A percentile compares a stretch with the other conserved stretches of the same genome.
These are phyloP conservation scores for Daldinia caldariorum DNA, from an alignment of 495 filamentous ascomycete genomes.

Conservation along the genomic window DNA sequence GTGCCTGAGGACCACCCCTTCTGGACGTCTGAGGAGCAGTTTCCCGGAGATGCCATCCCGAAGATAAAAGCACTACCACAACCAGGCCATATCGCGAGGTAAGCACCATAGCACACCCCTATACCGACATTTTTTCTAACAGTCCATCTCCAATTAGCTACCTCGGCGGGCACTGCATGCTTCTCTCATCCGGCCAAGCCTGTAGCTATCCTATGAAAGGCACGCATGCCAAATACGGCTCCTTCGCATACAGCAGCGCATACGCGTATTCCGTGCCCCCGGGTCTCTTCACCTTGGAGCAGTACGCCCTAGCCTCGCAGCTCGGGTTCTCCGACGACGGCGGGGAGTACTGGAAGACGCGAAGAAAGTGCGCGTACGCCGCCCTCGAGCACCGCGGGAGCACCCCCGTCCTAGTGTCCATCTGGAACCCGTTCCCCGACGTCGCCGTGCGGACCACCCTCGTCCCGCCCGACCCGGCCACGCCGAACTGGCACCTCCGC, in stretches of 20 bases:
- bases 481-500: conserved; percentile 75
- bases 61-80: conserved; percentile 67
- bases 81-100: conserved; percentile 74
- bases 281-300: conserved; percentile 77
- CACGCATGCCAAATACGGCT: conserved; percentile 83
- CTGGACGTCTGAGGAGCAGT: conserved; percentile 73
- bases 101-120: conserved; percentile 16
- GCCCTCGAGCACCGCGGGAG: conserved; percentile 62
- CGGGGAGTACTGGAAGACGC: conserved; percentile 81
- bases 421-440: conserved; percentile 74
- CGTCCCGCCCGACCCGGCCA: conserved; percentile 62
- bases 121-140: background rate
- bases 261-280: conserved; percentile 82
- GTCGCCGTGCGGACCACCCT: conserved; percentile 71
- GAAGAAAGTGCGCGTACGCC: conserved; percentile 67
- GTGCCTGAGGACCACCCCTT: conserved; percentile 75
- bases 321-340: conserved; percentile 80
- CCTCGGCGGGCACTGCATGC: conserved; percentile 72
- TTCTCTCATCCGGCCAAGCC: conserved; percentile 78
- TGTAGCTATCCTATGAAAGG: conserved; percentile 83
- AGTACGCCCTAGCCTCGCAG: conserved; percentile 77
- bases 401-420: conserved; percentile 67
- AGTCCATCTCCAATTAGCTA: conserved; percentile 43
- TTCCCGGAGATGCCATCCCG: conserved; percentile 64
- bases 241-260: conserved; percentile 77